Base-by-base conservation (phyloP, 2,329 filamentous ascomycete genomes). In the Phaeosphaeriaceae sp. region DNA sequence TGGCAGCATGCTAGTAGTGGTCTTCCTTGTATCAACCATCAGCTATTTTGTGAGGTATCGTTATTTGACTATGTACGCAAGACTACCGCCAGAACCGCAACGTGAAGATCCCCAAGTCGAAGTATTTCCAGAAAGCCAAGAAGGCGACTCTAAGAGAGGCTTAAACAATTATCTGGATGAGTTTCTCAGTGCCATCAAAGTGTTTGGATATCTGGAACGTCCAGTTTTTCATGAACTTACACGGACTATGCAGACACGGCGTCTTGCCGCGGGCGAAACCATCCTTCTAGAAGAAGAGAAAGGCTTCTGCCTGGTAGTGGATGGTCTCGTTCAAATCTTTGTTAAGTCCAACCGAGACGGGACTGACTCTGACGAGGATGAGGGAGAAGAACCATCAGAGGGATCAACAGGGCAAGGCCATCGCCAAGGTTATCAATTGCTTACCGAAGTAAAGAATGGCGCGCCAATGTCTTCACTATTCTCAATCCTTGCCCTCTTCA, bases 381-480 rank as follows among this genome's bases (percentile, higher is more conserved):
- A 76, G 11, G 76, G 77, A 23, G 81, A 80, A n/a, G 79, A 81
- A 8, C 56, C 61, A 4, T 56, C 66, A 4, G 64, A 55, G 13
- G 88, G 89, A n/a, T 88, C 91, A n/a, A 77, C 81, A 34, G 76
- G 79, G 33, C 75, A 80, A 26, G 74, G 82, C 4, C 83, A 84
- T 29, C 86, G 90, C 48, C 92, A 96, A 69, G 90, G 88, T 26
- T 99, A 99, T 66, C 94, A 97, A 70, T 82, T 99, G 32, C 80
- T 99, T 45, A 99, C 94, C 0, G 95, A 99, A 74, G 93, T 99
- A 44, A 95, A 94, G 66, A 99, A 99, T 64, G 94, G 94, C 12
- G 92, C 94, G 1, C 93, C 95, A 1, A 97, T 99, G 93, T 99
- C 94, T 4, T 99, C 94, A 0, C 76, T 99, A 2, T 99, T 99